Evolutionary conservation across 352 stramenopile species (phyloP), one percentile per base, ranked within the genome.

Genomic region (Salisapilia sapeloensis): DNA sequence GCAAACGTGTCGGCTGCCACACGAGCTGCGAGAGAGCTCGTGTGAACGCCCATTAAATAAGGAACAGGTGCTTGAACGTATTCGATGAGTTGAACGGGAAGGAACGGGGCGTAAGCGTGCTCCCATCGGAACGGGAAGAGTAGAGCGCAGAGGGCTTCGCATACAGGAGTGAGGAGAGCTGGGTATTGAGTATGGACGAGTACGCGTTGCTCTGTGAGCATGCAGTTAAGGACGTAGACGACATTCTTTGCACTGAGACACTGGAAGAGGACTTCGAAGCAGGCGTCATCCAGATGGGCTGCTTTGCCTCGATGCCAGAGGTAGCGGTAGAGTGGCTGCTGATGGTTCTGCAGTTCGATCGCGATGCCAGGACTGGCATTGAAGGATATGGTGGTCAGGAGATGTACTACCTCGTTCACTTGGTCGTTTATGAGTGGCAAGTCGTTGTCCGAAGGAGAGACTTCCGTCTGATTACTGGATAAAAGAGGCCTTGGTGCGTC

Each of bases 1-100:
- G 66, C 56, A 44, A 90, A 83, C 24, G 71, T 67, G 37, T 90
- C 71, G 10, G 65, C 56, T 16, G 63, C 71, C 11, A 75, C 58
- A 2, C 56, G 63, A 15, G 67, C 85, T 30, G 74, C 58, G 16
- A 89, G 56, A 1, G 71, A 82, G 41, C 75, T 83, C 4, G 71
- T 90, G 32, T 90, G 78, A 3, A 91, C 28, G 2, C 78, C 78
- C 40, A 92, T 83, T 23, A 92, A 56, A 35, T 90, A 91, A 11
- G 78, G 65, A 14, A 87, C 59, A 7, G 78, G 78, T 3, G 78
- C 78, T 49, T 87, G 38, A 6, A 92, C 40, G 38, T 87, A 90
- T 32, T 92, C 67, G 29, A 87, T 76, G 22, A 92, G 41, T 39
- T 79, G 66, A 23, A 78, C 52, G 0, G 78, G 78, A 2, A 89